Evolutionary conservation across 2,329 filamentous ascomycete species (phyloP).

Genomic region (Colletotrichum paranaense): DNA sequence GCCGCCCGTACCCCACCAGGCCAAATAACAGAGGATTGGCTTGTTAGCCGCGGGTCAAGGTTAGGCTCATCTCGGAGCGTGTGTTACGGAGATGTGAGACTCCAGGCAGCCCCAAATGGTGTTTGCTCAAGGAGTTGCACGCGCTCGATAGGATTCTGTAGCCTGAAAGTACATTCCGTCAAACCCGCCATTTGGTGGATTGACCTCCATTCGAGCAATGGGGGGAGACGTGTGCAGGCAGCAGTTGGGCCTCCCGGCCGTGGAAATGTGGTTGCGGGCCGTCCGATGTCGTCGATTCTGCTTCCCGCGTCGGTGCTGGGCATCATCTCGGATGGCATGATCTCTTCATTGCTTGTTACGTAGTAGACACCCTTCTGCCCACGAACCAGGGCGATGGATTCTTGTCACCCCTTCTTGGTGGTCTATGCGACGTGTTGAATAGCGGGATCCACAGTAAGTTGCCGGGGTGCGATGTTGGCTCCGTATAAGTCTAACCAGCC

Average conservation of each 20-base stretch:
- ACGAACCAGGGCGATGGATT: slow-evolving; percentile 30
- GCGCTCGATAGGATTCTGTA: background rate
- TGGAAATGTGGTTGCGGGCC: background rate
- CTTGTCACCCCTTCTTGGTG: slow-evolving; percentile 3
- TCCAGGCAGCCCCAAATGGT: slow-evolving; percentile 2
- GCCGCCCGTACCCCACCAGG: background rate
- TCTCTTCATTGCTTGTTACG: background rate
- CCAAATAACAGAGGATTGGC: background rate
- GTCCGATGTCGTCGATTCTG: background rate
- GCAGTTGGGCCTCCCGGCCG: background rate
- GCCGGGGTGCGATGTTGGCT: slow-evolving; percentile 16
- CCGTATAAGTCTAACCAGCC: slow-evolving; percentile 12
- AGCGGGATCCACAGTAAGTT: background rate
- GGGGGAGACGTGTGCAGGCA: slow-evolving; percentile 12
- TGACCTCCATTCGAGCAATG: background rate
- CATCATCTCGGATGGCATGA: slow-evolving; percentile 5
- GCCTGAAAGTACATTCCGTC: slow-evolving; percentile 4
- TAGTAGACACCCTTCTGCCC: slow-evolving; percentile 12
- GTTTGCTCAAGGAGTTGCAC: background rate
- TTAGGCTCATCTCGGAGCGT: background rate
- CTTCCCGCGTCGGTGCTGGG: background rate
- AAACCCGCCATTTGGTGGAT: background rate
- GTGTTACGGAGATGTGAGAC: background rate
- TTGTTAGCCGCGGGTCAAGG: slow-evolving; percentile 2
- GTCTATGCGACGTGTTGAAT: slow-evolving; percentile 14